Conservation (phyloP, 257 asterid species). For the Gynochthodes officinalis region DNA sequence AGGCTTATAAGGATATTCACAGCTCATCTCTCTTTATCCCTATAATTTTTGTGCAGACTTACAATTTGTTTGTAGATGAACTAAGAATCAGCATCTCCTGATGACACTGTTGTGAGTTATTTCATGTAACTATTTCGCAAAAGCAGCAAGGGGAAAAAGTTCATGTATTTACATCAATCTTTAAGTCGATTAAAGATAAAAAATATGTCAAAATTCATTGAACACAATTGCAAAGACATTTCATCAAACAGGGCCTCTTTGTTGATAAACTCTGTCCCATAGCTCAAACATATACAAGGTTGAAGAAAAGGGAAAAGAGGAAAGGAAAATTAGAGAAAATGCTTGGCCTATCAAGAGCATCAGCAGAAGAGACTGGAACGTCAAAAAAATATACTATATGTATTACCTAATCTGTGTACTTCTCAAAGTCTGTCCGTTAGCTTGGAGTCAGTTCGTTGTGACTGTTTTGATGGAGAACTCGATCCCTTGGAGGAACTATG, state of each 20-base stretch:
- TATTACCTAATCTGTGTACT: constrained; percentile 33
- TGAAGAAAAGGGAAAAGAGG: neutral
- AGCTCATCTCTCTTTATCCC: neutral
- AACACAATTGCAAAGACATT: neutral
- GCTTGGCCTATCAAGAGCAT: constrained; percentile 6
- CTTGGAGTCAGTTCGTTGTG: constrained; percentile 72
- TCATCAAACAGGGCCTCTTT: constrained; percentile 7
- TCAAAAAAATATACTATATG: neutral
- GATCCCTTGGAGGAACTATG: constrained; percentile 65
- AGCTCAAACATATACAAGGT: constrained; percentile 45
- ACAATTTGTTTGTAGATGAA: too few species aligned
- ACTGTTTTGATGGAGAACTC: constrained; percentile 74
- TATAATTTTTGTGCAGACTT: neutral
- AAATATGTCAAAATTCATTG: constrained; percentile 9
- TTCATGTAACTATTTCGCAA: neutral
- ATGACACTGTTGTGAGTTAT: neutral
- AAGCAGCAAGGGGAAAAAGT: neutral
- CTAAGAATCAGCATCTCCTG: neutral
- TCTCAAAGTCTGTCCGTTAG: constrained; percentile 51
- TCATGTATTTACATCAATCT: constrained; percentile 12
- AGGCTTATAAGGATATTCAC: neutral
- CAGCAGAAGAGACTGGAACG: neutral
- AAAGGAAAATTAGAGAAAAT: neutral
- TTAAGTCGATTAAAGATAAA: constrained; percentile 8
- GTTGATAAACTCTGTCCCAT: constrained; percentile 25